phyloP scores from a whole-genome alignment of 2,329 filamentous ascomycete genomes.

The Seiridium cupressi region DNA sequence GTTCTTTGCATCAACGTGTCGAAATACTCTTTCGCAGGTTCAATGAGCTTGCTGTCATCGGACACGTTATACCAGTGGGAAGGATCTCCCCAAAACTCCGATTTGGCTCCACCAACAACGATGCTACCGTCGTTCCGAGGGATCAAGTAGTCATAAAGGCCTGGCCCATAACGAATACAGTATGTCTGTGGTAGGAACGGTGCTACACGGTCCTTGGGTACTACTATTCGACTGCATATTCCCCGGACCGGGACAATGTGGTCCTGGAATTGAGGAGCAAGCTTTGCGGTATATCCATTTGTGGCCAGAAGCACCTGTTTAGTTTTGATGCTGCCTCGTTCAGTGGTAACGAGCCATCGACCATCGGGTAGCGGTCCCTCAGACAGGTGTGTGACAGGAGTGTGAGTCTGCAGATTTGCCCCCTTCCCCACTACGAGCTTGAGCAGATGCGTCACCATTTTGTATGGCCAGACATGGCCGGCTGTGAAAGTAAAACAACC shows the following conservation, averaged over 20 bases:
- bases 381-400: constrained; percentile 14
- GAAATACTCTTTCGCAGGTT: constrained; percentile 39
- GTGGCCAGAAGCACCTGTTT: constrained; percentile 38
- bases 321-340: constrained; percentile 51
- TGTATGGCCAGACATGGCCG: constrained; percentile 15
- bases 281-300: constrained; percentile 30
- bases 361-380: constrained; percentile 12
- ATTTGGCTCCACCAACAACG: constrained; percentile 31
- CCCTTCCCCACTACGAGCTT: constrained; percentile 6
- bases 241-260: constrained; percentile 30
- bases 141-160: constrained; percentile 10
- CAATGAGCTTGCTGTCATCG: constrained; percentile 40
- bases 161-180: not conserved
- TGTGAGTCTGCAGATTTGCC: constrained; percentile 18
- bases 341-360: constrained; percentile 45
- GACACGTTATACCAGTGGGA: constrained; percentile 41
- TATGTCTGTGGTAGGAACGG: constrained; percentile 6
- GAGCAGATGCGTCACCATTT: constrained; percentile 15
- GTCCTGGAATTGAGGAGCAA: constrained; percentile 28
- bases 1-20: constrained; percentile 45
- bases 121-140: constrained; percentile 40
- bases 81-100: constrained; percentile 26
- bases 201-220: not conserved
- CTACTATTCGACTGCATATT: constrained; percentile 16
- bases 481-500: constrained; percentile 22